Evolutionary conservation across 768 basidiomycete genomes (phyloP), one percentile per base, ranked within the genome.

Genomic region (Suillus clintonianus): DNA sequence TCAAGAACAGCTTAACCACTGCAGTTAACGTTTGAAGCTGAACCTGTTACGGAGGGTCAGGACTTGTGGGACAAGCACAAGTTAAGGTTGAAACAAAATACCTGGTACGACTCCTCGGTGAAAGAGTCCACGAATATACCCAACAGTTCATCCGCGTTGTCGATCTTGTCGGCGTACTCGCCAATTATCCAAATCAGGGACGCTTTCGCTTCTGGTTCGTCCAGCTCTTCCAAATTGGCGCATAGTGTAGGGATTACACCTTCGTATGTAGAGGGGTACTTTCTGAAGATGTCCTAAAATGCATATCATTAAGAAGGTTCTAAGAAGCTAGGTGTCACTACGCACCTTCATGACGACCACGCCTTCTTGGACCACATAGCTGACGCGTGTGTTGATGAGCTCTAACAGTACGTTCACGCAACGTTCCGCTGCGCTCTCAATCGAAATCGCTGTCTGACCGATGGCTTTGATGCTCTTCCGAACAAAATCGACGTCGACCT

Each of bases 141-240:
- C 67, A 99, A 81, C 27, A 99, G 82, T 69, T 98, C 96, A 73
- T 93, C 94, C 4, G 97, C 95, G 67, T 99, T 99, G 69, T 96
- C 94, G 67, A 99, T 98, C 79, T 95, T 97, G 76, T 91, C 91
- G 4, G 97, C 95, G 70, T 99, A 98, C 79, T 98, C 95, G 62
- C 97, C 97, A 68, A 99, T 95, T 70, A 99, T 99, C 97, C 97
- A 99, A 74, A 99, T 98, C 57, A 99, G 81, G 3, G 96, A 96
- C 1, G 96, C 94, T 73, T 98, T 98, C 2, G 97, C 97, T 74
- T 99, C 97, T 11, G 97, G 97, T 72, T 99, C 97, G 71, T 99
- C 97, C 37, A 99, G 81, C 70, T 97, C 96, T 64, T 99, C 97
- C 15, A 99, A 87, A 71, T 95, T 97, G 2, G 93, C 89, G 70